A percentile compares a stretch with the other conserved stretches of the same genome.
Evolutionary conservation across 805 yeast genomes (phyloP).

Genomic region (Helenozyma rhizophorensis): DNA sequence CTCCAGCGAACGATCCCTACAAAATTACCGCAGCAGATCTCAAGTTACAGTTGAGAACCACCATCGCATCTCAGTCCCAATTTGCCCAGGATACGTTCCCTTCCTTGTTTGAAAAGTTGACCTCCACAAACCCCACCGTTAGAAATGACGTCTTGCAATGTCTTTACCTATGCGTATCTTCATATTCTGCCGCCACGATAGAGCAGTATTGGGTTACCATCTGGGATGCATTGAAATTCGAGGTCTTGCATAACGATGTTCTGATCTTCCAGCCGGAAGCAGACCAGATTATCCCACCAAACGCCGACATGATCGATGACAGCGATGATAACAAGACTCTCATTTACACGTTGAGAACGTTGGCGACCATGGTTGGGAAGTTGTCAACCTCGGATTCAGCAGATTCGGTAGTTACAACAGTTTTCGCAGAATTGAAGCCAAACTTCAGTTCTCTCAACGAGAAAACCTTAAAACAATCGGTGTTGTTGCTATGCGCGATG

Average conservation of each 20-base stretch:
- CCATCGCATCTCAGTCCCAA: slow-evolving; percentile 55
- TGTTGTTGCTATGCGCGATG: slow-evolving; percentile 52
- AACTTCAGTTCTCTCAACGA: slow-evolving; percentile 47
- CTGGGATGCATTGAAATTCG: slow-evolving; percentile 88
- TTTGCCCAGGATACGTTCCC: slow-evolving; percentile 75
- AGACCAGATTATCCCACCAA: slow-evolving; percentile 22
- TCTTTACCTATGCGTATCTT: slow-evolving; percentile 49
- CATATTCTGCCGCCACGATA: slow-evolving; percentile 47
- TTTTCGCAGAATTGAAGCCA: slow-evolving; percentile 43
- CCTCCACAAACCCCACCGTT: slow-evolving; percentile 69
- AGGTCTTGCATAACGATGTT: slow-evolving; percentile 72
- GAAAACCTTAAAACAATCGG: slow-evolving; percentile 58
- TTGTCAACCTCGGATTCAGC: slow-evolving; percentile 34
- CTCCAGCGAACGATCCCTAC: slow-evolving; percentile 87
- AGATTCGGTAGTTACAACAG: slow-evolving; percentile 26
- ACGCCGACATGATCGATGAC: slow-evolving; percentile 26
- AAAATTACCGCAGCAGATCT: slow-evolving; percentile 72
- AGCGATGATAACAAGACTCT: slow-evolving; percentile 32
- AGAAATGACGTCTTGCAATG: slow-evolving; percentile 72
- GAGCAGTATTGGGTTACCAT: slow-evolving; percentile 63
- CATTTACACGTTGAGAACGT: slow-evolving; percentile 35
- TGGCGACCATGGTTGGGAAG: slow-evolving; percentile 18
- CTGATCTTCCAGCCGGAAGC: slow-evolving; percentile 26
- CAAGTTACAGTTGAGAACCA: slow-evolving; percentile 54
- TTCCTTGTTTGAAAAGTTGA: slow-evolving; percentile 71